Percentiles rank a stretch among this genome's conserved stretches.
phyloP scores from a whole-genome alignment of 257 asterid genomes.

The Solanum gracilifrons region DNA sequence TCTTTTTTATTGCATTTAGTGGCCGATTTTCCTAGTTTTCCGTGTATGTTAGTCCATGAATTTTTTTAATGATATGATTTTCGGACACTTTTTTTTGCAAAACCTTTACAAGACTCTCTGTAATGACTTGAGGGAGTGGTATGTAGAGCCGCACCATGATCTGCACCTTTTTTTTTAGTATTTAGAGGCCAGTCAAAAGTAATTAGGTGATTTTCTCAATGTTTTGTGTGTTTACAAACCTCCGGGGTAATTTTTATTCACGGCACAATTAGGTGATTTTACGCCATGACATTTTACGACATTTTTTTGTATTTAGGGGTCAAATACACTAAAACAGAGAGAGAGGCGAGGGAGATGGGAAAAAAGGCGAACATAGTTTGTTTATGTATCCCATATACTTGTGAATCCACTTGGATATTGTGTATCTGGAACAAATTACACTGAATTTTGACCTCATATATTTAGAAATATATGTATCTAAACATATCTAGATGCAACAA shows the following conservation, averaged over 20 bases:
- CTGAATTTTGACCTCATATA: too few relatives aligned
- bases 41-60: accelerated
- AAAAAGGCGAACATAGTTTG: neutral
- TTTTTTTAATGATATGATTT: too few relatives aligned
- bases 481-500: neutral
- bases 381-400: too few relatives aligned
- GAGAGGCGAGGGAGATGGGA: neutral
- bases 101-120: neutral
- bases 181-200: neutral
- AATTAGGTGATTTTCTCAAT: neutral
- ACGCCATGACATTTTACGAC: too few relatives aligned
- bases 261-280: neutral
- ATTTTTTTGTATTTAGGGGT: neutral
- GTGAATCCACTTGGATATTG: neutral
- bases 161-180: neutral
- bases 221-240: neutral
- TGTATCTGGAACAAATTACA: too few relatives aligned
- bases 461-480: too few relatives aligned
- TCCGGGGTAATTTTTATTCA: neutral
- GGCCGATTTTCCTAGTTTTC: too few relatives aligned
- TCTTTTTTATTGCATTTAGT: neutral
- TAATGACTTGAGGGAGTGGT: neutral
- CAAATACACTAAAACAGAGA: neutral
- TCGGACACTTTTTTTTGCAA: too few relatives aligned
- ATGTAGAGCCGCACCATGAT: neutral